phyloP scores from a whole-genome alignment of 768 basidiomycete genomes.

The Agaricus subrufescens region DNA sequence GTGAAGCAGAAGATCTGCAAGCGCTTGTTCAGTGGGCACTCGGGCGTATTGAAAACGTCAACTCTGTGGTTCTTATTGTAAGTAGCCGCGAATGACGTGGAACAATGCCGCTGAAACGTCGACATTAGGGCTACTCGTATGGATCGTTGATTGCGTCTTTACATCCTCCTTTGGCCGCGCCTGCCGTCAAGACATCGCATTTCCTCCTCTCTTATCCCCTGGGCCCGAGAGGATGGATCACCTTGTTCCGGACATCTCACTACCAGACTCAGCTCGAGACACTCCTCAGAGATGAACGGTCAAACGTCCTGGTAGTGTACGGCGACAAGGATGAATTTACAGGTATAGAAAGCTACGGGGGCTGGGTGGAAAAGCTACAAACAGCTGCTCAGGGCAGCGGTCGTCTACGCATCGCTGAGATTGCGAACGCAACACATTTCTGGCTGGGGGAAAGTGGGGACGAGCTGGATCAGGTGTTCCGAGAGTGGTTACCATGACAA shows the following conservation, averaged over 20 bases:
- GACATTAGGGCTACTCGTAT: conserved; percentile 71
- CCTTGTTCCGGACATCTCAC: conserved; percentile 54
- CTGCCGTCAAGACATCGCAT: conserved; percentile 51
- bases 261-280: conserved; percentile 49
- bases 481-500: conserved; percentile 30
- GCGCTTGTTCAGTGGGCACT: conserved; percentile 56
- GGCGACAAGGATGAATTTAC: conserved; percentile 77
- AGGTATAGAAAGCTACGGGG: conserved; percentile 42
- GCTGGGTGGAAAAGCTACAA: conserved; percentile 46
- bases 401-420: conserved; percentile 29
- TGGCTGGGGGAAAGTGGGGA: conserved; percentile 42
- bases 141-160: conserved; percentile 71
- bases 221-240: conserved; percentile 60
- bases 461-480: conserved; percentile 23
- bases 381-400: conserved; percentile 11
- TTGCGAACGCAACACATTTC: conserved; percentile 59
- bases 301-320: conserved; percentile 57
- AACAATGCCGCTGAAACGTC: not conserved
- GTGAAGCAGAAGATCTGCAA: conserved; percentile 67
- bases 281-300: conserved; percentile 40
- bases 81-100: conserved; percentile 15
- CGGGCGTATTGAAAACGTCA: conserved; percentile 34
- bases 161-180: conserved; percentile 46
- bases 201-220: conserved; percentile 76
- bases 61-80: conserved; percentile 57